A percentile compares a stretch with the other conserved stretches of the same genome.
Conservation (phyloP, 2,329 filamentous ascomycete genomes). For the Graphium sp. region DNA sequence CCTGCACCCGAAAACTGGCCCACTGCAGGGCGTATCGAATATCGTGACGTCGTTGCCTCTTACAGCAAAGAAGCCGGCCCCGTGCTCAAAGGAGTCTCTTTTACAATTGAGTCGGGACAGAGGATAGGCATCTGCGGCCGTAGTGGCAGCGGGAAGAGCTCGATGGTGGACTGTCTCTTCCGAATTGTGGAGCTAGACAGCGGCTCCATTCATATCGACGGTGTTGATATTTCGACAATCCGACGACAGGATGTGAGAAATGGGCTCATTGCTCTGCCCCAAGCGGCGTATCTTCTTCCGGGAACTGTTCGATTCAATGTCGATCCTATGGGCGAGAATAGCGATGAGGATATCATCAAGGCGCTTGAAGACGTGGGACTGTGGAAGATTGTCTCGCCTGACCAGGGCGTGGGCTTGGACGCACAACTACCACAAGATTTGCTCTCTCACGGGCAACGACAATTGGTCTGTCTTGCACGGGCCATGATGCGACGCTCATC, state of each 20-base stretch:
- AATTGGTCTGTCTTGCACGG: slow-evolving; percentile 58
- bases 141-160: slow-evolving; percentile 16
- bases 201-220: slow-evolving; percentile 54
- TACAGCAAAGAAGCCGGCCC: slow-evolving; percentile 9
- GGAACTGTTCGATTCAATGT: slow-evolving; percentile 63
- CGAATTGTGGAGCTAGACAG: slow-evolving; percentile 55
- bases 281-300: slow-evolving; percentile 17
- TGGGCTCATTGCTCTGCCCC: slow-evolving; percentile 66
- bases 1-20: slow-evolving; percentile 14
- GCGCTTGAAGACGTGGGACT: slow-evolving; percentile 52
- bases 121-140: slow-evolving; percentile 19
- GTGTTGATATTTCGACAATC: slow-evolving; percentile 57
- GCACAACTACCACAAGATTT: slow-evolving; percentile 9
- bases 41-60: slow-evolving; percentile 15
- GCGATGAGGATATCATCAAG: slow-evolving; percentile 51
- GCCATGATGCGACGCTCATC: slow-evolving; percentile 57
- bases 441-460: slow-evolving; percentile 59
- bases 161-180: too few species aligned
- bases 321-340: slow-evolving; percentile 58
- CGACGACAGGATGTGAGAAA: slow-evolving; percentile 53
- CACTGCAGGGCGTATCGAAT: slow-evolving; percentile 11
- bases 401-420: slow-evolving; percentile 8
- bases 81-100: slow-evolving; percentile 10
- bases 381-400: slow-evolving; percentile 24
- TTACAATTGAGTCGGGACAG: slow-evolving; percentile 14